A percentile compares a stretch with the other conserved stretches of the same genome.
These are phyloP conservation scores for Gilbertella persicaria DNA, from an alignment of 371 early-diverging fungal species.

Conservation along the genomic window DNA sequence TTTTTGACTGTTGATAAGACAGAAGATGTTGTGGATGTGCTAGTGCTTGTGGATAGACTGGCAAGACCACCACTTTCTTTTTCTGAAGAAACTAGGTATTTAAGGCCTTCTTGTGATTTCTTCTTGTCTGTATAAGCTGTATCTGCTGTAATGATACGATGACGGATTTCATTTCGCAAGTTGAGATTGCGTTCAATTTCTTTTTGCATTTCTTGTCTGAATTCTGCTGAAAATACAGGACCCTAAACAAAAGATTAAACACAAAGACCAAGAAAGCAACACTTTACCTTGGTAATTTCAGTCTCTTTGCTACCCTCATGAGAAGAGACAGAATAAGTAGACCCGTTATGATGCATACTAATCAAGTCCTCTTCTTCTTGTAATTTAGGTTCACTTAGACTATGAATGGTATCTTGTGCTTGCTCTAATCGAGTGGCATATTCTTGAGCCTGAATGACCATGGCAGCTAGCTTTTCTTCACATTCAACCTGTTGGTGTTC, in stretches of 20 bases:
- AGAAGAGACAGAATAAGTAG: constrained; percentile 30
- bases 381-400: constrained; percentile 48
- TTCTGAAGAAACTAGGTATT: constrained; percentile 45
- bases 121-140: constrained; percentile 35
- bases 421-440: constrained; percentile 65
- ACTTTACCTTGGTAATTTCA: constrained; percentile 51
- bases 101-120: constrained; percentile 51
- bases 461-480: constrained; percentile 59
- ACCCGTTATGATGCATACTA: constrained; percentile 22
- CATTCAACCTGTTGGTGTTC: constrained; percentile 63
- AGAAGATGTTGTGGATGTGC: constrained; percentile 33
- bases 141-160: constrained; percentile 49
- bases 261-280: neutral
- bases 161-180: constrained; percentile 47
- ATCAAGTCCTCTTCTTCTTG: constrained; percentile 42
- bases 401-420: constrained; percentile 69
- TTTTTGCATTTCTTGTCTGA: constrained; percentile 57
- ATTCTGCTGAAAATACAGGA: constrained; percentile 55
- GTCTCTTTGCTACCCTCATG: constrained; percentile 36
- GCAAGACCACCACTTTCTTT: constrained; percentile 32
- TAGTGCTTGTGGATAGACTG: constrained; percentile 31
- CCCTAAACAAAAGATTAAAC: constrained; percentile 28
- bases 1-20: constrained; percentile 26
- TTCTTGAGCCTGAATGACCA: constrained; percentile 68
- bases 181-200: constrained; percentile 52